These are phyloP conservation scores for Talaromyces albobiverticillius DNA, from an alignment of 2,329 filamentous ascomycete genomes.

Conservation along the genomic window DNA sequence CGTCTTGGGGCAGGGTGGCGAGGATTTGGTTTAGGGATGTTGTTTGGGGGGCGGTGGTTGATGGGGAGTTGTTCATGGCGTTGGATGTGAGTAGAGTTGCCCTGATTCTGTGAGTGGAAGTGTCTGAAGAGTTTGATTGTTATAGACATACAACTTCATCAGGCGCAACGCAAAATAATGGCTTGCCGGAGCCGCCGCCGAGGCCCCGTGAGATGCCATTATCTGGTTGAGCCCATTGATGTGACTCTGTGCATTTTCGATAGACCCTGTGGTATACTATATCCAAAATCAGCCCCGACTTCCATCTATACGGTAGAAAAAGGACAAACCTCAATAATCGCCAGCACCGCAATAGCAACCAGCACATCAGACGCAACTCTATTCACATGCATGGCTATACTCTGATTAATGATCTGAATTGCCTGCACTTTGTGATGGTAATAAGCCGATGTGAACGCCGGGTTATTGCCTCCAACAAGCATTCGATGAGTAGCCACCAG, in stretches of 20 bases:
- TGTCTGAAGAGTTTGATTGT: too few species aligned
- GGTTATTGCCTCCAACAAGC: not conserved
- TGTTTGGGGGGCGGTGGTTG: not conserved
- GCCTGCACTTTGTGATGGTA: constrained; percentile 9
- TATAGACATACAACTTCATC: not conserved
- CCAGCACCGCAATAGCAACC: constrained; percentile 7
- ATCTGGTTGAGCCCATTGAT: not conserved
- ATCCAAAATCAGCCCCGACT: not conserved
- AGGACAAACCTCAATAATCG: constrained; percentile 3
- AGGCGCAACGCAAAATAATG: not conserved
- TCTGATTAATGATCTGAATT: constrained; percentile 5
- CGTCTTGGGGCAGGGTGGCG: not conserved
- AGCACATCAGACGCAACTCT: not conserved
- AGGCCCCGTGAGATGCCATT: not conserved
- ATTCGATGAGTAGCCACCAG: constrained; percentile 3
- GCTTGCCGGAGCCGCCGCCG: not conserved
- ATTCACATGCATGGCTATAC: not conserved
- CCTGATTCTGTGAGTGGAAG: not conserved
- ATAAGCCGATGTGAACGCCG: not conserved
- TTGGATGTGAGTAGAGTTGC: not conserved
- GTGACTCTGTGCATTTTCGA: not conserved
- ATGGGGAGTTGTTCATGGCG: not conserved
- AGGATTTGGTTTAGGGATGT: not conserved
- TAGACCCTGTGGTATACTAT: constrained; percentile 4
- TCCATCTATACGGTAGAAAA: not conserved